phyloP scores from a whole-genome alignment of 2,329 filamentous ascomycete species.

The Conoideocrella luteorostrata region DNA sequence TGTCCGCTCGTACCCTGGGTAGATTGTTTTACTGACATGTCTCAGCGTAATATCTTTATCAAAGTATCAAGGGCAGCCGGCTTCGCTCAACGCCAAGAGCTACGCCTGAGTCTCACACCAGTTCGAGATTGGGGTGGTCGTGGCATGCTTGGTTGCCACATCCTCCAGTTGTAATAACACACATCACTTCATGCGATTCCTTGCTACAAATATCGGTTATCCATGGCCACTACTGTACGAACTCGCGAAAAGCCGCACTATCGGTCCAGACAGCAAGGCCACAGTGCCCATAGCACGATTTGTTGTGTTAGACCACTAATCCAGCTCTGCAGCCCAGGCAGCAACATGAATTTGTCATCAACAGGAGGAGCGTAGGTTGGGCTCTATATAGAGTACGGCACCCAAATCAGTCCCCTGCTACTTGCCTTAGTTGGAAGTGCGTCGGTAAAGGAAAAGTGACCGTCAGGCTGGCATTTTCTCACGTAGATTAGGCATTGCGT shows the following conservation, averaged over 20 bases:
- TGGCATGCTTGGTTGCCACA: slow-evolving; percentile 84
- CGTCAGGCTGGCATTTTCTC: neutral
- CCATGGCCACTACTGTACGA: neutral
- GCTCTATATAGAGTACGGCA: slow-evolving; percentile 1
- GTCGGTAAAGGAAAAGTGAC: neutral
- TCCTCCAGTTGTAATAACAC: slow-evolving; percentile 60
- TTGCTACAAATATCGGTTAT: slow-evolving; percentile 2
- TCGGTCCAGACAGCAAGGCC: neutral
- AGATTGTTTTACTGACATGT: slow-evolving; percentile 16
- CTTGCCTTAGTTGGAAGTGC: neutral
- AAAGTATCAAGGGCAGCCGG: slow-evolving; percentile 50
- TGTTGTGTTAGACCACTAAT: neutral
- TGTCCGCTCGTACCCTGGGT: slow-evolving; percentile 29
- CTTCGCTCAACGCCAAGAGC: slow-evolving; percentile 41
- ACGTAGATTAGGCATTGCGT: neutral
- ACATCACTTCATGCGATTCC: neutral
- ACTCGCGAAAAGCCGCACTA: neutral
- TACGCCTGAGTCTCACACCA: slow-evolving; percentile 69
- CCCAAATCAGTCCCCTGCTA: neutral
- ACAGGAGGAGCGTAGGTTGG: slow-evolving; percentile 1
- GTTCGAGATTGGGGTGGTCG: slow-evolving; percentile 82
- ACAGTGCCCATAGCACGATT: neutral
- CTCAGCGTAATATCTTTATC: slow-evolving; percentile 63
- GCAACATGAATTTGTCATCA: slow-evolving; percentile 6
- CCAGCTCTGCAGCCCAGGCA: neutral